A percentile compares a stretch with the other conserved stretches of the same genome.
phyloP scores from a whole-genome alignment of 2,329 filamentous ascomycete species.

The Colletotrichum siamense region DNA sequence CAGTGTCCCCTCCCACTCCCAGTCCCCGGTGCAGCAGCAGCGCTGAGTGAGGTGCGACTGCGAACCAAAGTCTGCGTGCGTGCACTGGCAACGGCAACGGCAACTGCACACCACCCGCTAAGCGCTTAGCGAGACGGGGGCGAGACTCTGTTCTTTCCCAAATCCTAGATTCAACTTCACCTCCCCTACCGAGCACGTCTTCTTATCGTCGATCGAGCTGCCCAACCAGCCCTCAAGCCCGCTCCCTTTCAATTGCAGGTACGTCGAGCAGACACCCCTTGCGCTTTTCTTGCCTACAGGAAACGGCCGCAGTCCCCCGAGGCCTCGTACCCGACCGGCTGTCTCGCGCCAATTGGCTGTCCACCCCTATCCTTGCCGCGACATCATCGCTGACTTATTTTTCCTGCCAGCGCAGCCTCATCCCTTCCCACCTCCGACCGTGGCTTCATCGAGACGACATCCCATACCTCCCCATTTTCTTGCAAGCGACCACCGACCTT shows the following conservation, averaged over 20 bases:
- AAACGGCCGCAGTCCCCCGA: background rate
- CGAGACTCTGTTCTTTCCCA: conserved; percentile 23
- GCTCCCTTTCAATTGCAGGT: conserved; percentile 15
- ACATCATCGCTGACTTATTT: conserved; percentile 22
- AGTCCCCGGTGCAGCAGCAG: background rate
- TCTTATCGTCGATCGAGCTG: conserved; percentile 12
- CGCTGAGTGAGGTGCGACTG: background rate
- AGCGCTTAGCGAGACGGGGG: conserved; percentile 32
- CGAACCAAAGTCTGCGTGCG: background rate
- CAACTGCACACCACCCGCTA: conserved; percentile 23
- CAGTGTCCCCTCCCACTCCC: background rate
- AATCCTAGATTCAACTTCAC: conserved; percentile 20
- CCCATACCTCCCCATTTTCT: background rate
- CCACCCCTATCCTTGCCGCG: conserved; percentile 23
- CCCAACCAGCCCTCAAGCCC: background rate
- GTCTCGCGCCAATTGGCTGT: conserved; percentile 19
- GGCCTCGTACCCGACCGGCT: background rate
- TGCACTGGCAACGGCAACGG: background rate
- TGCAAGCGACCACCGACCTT: background rate
- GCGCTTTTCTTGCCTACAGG: background rate
- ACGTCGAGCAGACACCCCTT: background rate
- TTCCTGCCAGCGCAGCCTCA: conserved; percentile 20
- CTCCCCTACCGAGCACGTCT: conserved; percentile 8
- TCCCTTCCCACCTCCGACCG: background rate
- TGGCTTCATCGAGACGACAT: background rate